Conservation (phyloP, 169 alveolate genomes). For the Babesia gibsoni region DNA sequence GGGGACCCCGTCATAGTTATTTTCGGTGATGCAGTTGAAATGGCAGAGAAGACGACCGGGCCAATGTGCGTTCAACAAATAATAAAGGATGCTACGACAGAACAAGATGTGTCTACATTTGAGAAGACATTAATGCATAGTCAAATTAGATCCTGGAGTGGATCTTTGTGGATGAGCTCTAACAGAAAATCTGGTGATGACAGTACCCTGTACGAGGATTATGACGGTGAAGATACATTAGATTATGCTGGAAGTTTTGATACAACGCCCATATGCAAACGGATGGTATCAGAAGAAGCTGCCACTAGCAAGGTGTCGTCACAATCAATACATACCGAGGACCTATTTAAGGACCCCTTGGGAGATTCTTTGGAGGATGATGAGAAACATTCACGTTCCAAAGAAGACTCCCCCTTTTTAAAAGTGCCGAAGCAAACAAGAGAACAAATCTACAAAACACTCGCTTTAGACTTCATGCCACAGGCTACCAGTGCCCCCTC, state of each 20-base stretch:
- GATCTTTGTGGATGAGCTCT: constrained; percentile 61
- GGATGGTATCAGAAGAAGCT: no score
- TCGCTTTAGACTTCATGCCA: constrained; percentile 43
- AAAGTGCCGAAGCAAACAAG: constrained; percentile 1
- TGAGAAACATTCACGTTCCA: not conserved
- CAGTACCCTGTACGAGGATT: no score
- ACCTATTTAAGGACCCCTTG: not conserved
- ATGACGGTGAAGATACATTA: no score
- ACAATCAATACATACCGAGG: not conserved
- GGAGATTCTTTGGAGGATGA: not conserved
- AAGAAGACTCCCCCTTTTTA: not conserved
- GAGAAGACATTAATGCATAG: not conserved
- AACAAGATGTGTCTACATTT: not conserved
- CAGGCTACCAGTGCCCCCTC: not conserved
- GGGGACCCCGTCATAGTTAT: constrained; percentile 62
- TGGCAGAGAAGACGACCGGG: constrained; percentile 24
- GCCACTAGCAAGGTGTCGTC: not conserved
- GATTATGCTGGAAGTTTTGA: no score
- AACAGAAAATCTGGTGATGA: not conserved
- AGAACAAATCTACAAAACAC: constrained; percentile 10
- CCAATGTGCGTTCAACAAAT: constrained; percentile 44
- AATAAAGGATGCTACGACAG: constrained; percentile 15
- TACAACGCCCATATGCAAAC: no score
- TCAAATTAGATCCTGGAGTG: constrained; percentile 42
- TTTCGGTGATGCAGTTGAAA: constrained; percentile 59